Conservation (phyloP, 345 rosid genomes). For the Stellera chamaejasme region DNA sequence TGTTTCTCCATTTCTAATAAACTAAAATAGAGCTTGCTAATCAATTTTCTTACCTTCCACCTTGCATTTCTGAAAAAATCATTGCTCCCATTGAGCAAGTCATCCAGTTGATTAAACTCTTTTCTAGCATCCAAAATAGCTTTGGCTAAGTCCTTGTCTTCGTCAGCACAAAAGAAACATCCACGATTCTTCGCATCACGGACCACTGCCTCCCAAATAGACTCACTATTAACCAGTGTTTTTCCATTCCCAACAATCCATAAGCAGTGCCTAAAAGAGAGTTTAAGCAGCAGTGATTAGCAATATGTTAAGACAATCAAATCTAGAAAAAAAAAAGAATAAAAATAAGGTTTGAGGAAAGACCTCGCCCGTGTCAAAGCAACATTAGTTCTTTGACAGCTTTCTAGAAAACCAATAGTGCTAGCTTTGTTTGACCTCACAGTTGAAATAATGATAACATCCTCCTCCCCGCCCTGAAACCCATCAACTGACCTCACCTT, state of each 20-base stretch:
- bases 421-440: slow-evolving; percentile 29
- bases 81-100: slow-evolving; percentile 26
- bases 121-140: slow-evolving; percentile 26
- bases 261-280: slow-evolving; percentile 30
- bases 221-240: slow-evolving; percentile 24
- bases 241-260: slow-evolving; percentile 46
- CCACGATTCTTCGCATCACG: slow-evolving; percentile 30
- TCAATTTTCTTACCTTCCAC: slow-evolving; percentile 35
- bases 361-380: slow-evolving; percentile 46
- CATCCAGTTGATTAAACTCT: slow-evolving; percentile 32
- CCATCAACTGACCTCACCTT: slow-evolving; percentile 32
- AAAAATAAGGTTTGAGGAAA: neutral
- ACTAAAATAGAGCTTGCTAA: too few relatives aligned
- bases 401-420: slow-evolving; percentile 23
- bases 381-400: slow-evolving; percentile 25
- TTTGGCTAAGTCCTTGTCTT: slow-evolving; percentile 29
- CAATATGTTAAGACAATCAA: too few relatives aligned
- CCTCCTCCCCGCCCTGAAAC: slow-evolving; percentile 38
- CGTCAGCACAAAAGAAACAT: slow-evolving; percentile 37
- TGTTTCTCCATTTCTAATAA: too few relatives aligned
- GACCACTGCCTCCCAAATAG: slow-evolving; percentile 30
- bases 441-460: slow-evolving; percentile 31
- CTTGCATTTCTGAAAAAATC: slow-evolving; percentile 24
- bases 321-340: neutral
- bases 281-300: too few relatives aligned